These are phyloP conservation scores for Podaxis rugospora DNA, from an alignment of 768 basidiomycete species.

Conservation along the genomic window DNA sequence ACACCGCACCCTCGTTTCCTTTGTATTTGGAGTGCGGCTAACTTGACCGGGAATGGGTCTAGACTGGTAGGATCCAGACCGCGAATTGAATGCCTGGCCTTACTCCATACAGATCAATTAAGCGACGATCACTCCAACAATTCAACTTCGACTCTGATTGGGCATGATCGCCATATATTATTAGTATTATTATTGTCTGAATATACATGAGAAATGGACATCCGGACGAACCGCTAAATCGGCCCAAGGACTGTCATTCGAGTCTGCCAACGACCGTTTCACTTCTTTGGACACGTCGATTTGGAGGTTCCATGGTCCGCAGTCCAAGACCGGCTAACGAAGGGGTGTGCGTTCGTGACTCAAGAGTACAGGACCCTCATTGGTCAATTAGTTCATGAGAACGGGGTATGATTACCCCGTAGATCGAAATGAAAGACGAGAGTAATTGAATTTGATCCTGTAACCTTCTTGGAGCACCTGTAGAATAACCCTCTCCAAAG, in stretches of 20 bases:
- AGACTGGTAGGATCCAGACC: conserved; percentile 8
- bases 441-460: no score
- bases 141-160: neutral
- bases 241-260: neutral
- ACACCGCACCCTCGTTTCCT: conserved; percentile 7
- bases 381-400: neutral
- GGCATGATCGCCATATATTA: neutral
- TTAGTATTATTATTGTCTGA: no score
- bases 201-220: neutral
- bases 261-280: neutral
- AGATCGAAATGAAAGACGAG: no score
- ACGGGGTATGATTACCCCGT: no score
- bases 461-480: no score
- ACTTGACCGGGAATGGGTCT: neutral
- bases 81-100: neutral
- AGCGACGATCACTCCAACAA: neutral
- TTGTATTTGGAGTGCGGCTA: neutral
- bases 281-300: neutral
- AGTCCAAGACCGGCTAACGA: neutral
- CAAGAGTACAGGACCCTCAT: neutral
- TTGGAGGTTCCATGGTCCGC: neutral
- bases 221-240: neutral
- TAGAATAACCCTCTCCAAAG: neutral
- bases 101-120: neutral
- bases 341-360: neutral